Evolutionary conservation across 331 rosid species (phyloP).

Genomic region (Phaseolus coccineus): DNA sequence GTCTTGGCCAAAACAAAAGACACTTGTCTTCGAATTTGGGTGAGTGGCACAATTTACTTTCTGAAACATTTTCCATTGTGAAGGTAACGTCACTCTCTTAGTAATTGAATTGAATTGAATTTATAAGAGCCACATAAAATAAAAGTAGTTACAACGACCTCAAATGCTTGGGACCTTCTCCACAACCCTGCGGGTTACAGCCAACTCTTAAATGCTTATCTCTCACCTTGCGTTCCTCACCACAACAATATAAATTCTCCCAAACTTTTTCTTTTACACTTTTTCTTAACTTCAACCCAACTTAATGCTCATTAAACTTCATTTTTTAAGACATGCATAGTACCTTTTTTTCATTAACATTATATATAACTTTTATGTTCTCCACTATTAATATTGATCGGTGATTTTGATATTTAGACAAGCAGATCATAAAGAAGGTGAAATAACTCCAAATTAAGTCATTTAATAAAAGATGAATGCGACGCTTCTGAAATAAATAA

Average conservation of each 20-base stretch:
- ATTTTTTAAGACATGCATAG: too few species aligned
- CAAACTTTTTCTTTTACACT: neutral
- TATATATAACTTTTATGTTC: too few species aligned
- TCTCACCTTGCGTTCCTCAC: neutral
- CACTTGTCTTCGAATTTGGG: neutral
- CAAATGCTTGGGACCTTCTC: slow-evolving; percentile 17
- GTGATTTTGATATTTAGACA: neutral
- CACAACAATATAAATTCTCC: slow-evolving; percentile 18
- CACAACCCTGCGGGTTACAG: neutral
- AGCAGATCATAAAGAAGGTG: neutral
- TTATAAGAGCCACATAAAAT: slow-evolving; percentile 24
- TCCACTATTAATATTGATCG: too few species aligned
- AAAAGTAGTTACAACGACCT: slow-evolving; percentile 14
- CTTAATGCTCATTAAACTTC: too few species aligned
- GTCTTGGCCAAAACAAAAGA: too few species aligned
- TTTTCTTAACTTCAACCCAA: too few species aligned
- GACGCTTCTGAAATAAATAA: neutral
- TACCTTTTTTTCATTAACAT: too few species aligned
- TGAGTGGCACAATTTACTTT: neutral
- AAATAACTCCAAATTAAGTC: neutral
- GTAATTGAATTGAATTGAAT: neutral
- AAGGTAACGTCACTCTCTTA: slow-evolving; percentile 9
- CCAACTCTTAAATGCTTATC: slow-evolving; percentile 16
- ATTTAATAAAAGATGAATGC: neutral
- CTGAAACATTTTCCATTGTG: neutral